phyloP scores from a whole-genome alignment of 768 basidiomycete species.

The Steccherinum ochraceum region DNA sequence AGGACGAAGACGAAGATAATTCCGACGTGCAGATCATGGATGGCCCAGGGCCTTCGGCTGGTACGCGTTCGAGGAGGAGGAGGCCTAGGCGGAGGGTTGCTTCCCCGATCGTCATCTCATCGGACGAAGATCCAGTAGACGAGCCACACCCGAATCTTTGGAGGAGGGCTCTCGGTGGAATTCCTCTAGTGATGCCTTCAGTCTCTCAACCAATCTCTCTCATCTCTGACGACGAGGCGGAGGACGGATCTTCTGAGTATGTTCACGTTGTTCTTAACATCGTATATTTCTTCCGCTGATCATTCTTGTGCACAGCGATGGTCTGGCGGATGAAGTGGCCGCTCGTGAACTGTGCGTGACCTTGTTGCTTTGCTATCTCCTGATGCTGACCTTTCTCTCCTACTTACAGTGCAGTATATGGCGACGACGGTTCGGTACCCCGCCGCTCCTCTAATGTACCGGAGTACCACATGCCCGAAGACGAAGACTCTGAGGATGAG shows the following conservation, averaged over 20 bases:
- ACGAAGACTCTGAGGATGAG: no score
- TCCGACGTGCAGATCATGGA: neutral
- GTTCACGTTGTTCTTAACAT: no score
- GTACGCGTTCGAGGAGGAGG: neutral
- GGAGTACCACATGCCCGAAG: no score
- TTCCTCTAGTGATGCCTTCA: neutral
- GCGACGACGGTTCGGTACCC: conserved; percentile 25
- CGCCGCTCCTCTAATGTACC: no score
- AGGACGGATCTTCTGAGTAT: conserved; percentile 4
- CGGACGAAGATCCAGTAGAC: neutral
- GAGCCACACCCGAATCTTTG: neutral
- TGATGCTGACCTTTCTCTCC: neutral
- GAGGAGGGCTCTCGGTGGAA: neutral
- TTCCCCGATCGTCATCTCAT: neutral
- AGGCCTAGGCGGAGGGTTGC: neutral
- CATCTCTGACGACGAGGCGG: conserved; percentile 2
- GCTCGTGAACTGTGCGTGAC: conserved; percentile 18
- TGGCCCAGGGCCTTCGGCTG: neutral
- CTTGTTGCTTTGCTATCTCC: no score
- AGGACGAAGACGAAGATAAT: conserved; percentile 1
- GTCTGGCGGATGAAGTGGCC: conserved; percentile 18
- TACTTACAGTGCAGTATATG: conserved; percentile 17
- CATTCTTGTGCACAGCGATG: conserved; percentile 2
- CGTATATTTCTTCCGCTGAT: no score
- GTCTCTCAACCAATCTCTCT: neutral